Conservation (phyloP, 352 stramenopile species). For the Pythium graminicola region DNA sequence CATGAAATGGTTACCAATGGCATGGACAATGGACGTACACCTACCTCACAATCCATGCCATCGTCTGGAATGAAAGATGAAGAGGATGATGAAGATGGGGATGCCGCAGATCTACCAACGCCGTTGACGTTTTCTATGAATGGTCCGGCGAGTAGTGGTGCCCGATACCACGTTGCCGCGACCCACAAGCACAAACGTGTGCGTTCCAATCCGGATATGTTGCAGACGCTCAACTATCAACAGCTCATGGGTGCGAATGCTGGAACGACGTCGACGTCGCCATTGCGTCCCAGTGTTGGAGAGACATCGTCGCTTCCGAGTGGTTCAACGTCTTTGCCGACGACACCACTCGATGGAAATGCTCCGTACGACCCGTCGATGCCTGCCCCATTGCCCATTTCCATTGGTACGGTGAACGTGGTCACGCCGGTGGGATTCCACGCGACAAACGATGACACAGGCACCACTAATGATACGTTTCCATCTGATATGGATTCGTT, state of each 20-base stretch:
- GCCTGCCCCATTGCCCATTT: constrained; percentile 23
- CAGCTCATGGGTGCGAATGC: constrained; percentile 7
- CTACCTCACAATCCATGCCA: neutral
- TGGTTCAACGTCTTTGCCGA: constrained; percentile 12
- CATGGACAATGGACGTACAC: too few relatives aligned
- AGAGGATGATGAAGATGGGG: neutral
- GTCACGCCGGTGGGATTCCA: constrained; percentile 19
- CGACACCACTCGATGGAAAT: constrained; percentile 16
- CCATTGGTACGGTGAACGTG: constrained; percentile 24
- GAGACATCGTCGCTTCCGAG: neutral
- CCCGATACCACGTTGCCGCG: constrained; percentile 21
- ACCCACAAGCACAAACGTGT: constrained; percentile 31
- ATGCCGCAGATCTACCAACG: constrained; percentile 20
- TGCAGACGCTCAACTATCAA: constrained; percentile 23
- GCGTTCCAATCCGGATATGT: constrained; percentile 27
- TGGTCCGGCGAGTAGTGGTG: neutral
- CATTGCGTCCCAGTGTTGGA: constrained; percentile 18
- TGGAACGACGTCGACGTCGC: constrained; percentile 2
- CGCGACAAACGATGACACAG: neutral
- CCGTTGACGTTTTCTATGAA: constrained; percentile 26
- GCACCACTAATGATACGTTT: constrained; percentile 9
- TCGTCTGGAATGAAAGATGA: neutral
- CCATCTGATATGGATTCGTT: constrained; percentile 26
- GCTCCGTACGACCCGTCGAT: constrained; percentile 10
- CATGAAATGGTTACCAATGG: constrained; percentile 21